These are phyloP conservation scores for Penicillium digitatum DNA, from an alignment of 2,329 filamentous ascomycete genomes.

Conservation along the genomic window DNA sequence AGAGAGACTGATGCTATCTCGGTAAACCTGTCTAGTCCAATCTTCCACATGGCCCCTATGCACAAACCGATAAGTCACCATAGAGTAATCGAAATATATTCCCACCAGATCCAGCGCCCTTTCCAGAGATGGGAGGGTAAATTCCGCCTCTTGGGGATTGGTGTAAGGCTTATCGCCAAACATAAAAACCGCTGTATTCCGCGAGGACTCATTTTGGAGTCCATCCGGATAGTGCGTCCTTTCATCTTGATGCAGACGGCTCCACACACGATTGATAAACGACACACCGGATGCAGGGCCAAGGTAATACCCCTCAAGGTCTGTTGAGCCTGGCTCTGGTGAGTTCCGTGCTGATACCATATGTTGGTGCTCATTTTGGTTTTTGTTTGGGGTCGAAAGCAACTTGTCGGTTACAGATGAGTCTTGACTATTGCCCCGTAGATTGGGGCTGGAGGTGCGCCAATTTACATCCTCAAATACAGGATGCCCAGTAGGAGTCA, in stretches of 20 bases:
- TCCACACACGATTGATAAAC: conserved; percentile 63
- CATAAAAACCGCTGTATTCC: conserved; percentile 47
- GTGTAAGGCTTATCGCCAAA: conserved; percentile 52
- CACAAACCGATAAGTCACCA: conserved; percentile 58
- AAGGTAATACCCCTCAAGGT: conserved; percentile 55
- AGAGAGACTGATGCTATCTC: conserved; percentile 36
- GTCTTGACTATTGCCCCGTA: background rate
- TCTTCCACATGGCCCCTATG: conserved; percentile 52
- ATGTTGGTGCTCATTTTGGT: conserved; percentile 2
- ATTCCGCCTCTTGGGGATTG: conserved; percentile 30
- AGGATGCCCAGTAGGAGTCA: background rate
- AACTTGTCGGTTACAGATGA: background rate
- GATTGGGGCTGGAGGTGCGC: background rate
- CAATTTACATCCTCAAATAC: background rate
- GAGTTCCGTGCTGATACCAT: conserved; percentile 35
- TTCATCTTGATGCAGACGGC: conserved; percentile 59
- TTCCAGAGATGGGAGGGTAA: conserved; percentile 40
- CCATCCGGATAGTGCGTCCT: conserved; percentile 30
- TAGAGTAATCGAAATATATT: conserved; percentile 58
- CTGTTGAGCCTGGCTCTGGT: conserved; percentile 47
- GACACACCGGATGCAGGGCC: conserved; percentile 52
- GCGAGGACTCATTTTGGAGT: conserved; percentile 30
- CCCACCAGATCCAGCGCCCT: conserved; percentile 46
- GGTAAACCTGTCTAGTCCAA: conserved; percentile 45
- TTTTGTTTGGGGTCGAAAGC: background rate